Conservation (phyloP, 139 green algal genomes). For the Eudorina sp. region DNA sequence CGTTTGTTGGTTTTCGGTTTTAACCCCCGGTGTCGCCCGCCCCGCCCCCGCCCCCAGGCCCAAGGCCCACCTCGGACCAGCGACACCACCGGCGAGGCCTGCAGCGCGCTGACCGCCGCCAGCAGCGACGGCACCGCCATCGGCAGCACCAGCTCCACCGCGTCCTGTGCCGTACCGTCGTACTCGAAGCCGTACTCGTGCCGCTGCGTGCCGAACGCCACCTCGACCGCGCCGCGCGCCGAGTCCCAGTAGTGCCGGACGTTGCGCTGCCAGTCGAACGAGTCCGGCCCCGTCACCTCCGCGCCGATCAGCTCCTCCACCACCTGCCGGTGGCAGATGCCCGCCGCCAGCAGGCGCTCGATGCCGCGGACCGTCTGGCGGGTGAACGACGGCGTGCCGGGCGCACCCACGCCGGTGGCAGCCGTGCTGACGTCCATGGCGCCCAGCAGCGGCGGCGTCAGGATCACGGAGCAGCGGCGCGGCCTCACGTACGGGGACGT, state of each 20-base stretch:
- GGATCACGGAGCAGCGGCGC: slow-evolving; percentile 9
- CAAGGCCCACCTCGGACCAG: slow-evolving; percentile 26
- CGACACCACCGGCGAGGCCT: slow-evolving; percentile 55
- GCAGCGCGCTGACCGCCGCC: slow-evolving; percentile 52
- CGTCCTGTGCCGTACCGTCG: slow-evolving; percentile 39
- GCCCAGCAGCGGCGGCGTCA: slow-evolving; percentile 1
- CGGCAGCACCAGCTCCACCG: slow-evolving; percentile 21
- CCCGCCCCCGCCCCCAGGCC: too few species aligned
- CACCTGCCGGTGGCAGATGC: slow-evolving; percentile 55
- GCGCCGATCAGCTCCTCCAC: slow-evolving; percentile 54
- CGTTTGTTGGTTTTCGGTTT: too few species aligned
- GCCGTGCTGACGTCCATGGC: too few species aligned
- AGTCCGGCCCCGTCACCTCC: slow-evolving; percentile 39
- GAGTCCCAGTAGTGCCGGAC: slow-evolving; percentile 64
- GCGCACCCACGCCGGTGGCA: neutral
- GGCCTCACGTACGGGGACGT: neutral
- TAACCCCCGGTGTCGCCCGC: too few species aligned
- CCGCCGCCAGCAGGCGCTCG: slow-evolving; percentile 54
- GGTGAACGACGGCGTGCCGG: neutral
- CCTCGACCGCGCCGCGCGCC: slow-evolving; percentile 26
- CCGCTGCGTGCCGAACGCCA: slow-evolving; percentile 52
- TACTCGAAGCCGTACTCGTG: slow-evolving; percentile 64
- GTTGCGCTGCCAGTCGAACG: slow-evolving; percentile 55
- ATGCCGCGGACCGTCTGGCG: slow-evolving; percentile 48
- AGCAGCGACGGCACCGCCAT: slow-evolving; percentile 49